These are phyloP conservation scores for Plectosphaerella plurivora DNA, from an alignment of 2,329 filamentous ascomycete genomes.

Conservation along the genomic window DNA sequence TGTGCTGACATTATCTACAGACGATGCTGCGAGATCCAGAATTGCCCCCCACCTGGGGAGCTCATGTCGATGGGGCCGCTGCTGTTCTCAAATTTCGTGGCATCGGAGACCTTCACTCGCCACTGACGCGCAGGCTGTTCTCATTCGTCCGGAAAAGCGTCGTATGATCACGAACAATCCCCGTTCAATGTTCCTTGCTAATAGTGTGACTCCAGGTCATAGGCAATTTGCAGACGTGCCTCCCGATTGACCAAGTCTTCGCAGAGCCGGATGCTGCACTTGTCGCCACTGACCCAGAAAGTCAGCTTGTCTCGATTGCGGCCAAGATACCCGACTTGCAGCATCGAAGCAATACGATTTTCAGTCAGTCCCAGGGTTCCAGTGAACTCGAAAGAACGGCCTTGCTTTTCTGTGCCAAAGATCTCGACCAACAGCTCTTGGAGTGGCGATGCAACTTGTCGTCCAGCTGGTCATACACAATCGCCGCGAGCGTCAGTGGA, in stretches of 20 bases:
- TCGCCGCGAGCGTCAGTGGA: background rate
- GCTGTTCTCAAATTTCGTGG: background rate
- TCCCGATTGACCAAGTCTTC: constrained; percentile 1
- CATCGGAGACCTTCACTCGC: background rate
- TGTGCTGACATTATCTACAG: background rate
- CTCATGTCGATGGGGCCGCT: background rate
- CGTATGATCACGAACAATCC: background rate
- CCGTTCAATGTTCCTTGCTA: background rate
- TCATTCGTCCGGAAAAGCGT: constrained; percentile 7
- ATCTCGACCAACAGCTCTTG: background rate
- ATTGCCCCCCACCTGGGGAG: constrained; percentile 4
- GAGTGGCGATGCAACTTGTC: background rate
- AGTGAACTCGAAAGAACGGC: background rate
- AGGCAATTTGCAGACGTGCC: constrained; percentile 2
- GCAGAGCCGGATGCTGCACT: background rate
- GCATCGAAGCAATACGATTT: background rate
- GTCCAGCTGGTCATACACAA: background rate
- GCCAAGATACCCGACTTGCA: constrained; percentile 1
- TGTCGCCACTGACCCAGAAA: background rate
- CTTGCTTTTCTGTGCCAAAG: background rate
- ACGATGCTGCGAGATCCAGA: constrained; percentile 4
- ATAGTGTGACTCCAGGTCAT: background rate
- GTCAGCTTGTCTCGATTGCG: background rate
- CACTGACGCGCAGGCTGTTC: constrained; percentile 7
- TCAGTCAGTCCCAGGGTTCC: background rate